phyloP scores from a whole-genome alignment of 164 flowering plant species.

The Kalanchoe fedtschenkoi region DNA sequence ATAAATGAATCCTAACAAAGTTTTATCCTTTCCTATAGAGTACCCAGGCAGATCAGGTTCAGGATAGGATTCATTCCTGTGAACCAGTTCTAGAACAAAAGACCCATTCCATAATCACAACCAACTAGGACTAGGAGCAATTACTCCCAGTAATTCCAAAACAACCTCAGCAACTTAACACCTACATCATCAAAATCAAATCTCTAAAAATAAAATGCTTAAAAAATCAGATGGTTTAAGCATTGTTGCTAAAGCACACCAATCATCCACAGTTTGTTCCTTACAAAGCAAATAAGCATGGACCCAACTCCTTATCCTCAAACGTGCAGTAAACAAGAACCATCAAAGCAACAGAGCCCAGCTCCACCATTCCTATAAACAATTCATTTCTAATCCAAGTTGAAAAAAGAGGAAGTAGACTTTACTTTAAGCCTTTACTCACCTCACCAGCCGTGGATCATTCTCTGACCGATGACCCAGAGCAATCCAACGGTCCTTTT shows the following conservation, averaged over 20 bases:
- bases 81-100: too few relatives aligned
- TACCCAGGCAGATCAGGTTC: too few relatives aligned
- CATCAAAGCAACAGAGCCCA: neutral
- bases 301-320: neutral
- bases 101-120: neutral
- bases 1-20: neutral
- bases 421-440: too few relatives aligned
- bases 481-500: constrained; percentile 1
- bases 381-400: constrained; percentile 3
- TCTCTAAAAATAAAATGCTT: too few relatives aligned
- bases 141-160: too few relatives aligned
- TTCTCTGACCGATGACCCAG: neutral
- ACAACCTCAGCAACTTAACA: too few relatives aligned
- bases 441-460: neutral
- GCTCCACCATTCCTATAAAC: neutral
- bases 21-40: constrained; percentile 1
- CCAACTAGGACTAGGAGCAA: too few relatives aligned
- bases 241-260: too few relatives aligned
- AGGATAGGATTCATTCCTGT: too few relatives aligned
- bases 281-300: neutral
- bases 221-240: too few relatives aligned
- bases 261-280: neutral
- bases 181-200: too few relatives aligned
- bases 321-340: neutral
- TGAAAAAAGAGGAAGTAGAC: neutral